Base-by-base conservation (phyloP, 805 yeast genomes). In the Pichia thaimueangensis region DNA sequence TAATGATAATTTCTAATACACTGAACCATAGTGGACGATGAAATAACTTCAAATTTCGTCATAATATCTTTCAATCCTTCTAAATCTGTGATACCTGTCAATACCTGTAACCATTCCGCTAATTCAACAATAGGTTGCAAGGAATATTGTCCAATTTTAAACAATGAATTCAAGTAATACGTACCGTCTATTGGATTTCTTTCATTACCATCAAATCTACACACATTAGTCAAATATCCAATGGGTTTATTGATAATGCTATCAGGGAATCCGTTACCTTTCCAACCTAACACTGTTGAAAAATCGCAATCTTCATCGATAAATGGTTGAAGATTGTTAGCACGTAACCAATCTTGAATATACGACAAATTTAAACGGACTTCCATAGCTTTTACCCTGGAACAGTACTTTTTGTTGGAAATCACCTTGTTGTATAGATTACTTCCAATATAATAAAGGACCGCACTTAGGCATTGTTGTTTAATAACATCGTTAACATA, bases 321-420 rank as follows among this genome's bases (percentile, higher is more conserved):
- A 41, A 51, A 61, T 12, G 78, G 76, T 23, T 69, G 68, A 50
- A 73, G 67, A 53, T 79, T 77, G 51, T 80, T 82, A 6, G 76
- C 70, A 46, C 95, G 74, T 24, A 91, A 74, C 99, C 99, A 93
- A 56, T 93, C 96, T 61, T 93, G 97, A 34, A 93, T 64, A 5
- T 84, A 74, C 0, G 96, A 87, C 9, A 93, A 55, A 54, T 93
- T 93, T 42, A 93, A 72, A 42, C 97, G 69, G 35, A 93, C 81
- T 58, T 93, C 97, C 62, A 93, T 78, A 0, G 97, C 97, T 48
- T 81, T 76, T 0, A 86, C 73, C 45, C 99, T 73, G 1, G 95
- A 77, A 38, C 84, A 70, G 51, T 82, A 82, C 52, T 76, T 83
- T 47, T 83, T 77, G 48, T 76, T 79, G 17, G 77, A 68, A 40